Base-by-base conservation (phyloP, 106 monocot species). In the Allium fistulosum region DNA sequence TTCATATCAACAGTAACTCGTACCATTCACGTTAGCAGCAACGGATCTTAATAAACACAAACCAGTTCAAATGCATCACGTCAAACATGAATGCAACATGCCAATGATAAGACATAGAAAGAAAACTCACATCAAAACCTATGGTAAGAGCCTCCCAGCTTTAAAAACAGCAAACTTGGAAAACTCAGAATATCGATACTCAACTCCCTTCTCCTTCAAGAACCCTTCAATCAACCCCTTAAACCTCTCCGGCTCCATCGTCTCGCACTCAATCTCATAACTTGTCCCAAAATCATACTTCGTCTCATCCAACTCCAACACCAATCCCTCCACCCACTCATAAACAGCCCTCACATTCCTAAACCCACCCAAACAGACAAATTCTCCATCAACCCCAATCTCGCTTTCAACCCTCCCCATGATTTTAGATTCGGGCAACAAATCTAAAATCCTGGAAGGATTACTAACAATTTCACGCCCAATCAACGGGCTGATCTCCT, bases 251-350 rank as follows among this genome's bases (percentile, higher is more conserved):
- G 99, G 99, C 48, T 87, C 83, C 0, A 57, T 45, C 11, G 92
- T 87, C 85, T 99, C 99, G 59, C 99, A 99, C 79, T 93, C 93
- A 48, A 99, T 49, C 83, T 99, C 99, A 45, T 87, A 99, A 66
- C 79, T 78, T n/a, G 87, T 85, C 9, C 99, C 99, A 58, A 99
- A 99, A 15, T 75, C 84, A 52, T 79, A 99, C 55, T 56, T 71
- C 26, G 99, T 93, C 83, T 99, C 99, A 57, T 99, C 99, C 10
- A 99, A 79, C 85, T 99, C 99, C 76, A 99, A 53, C 17, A 72
- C 62, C 18, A 93, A 63, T 45, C 87, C 90, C 8, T 90, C 92
- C 72, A 75, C 72, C 90, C 93, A 93, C 59, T 68, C 74, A 46
- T 85, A 87, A 51, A 99, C 99, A 7, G 81, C 82, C 80, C 99